Percentiles rank a stretch among this genome's conserved stretches.
These are phyloP conservation scores for Onygena corvina DNA, from an alignment of 2,329 filamentous ascomycete species.

Conservation along the genomic window DNA sequence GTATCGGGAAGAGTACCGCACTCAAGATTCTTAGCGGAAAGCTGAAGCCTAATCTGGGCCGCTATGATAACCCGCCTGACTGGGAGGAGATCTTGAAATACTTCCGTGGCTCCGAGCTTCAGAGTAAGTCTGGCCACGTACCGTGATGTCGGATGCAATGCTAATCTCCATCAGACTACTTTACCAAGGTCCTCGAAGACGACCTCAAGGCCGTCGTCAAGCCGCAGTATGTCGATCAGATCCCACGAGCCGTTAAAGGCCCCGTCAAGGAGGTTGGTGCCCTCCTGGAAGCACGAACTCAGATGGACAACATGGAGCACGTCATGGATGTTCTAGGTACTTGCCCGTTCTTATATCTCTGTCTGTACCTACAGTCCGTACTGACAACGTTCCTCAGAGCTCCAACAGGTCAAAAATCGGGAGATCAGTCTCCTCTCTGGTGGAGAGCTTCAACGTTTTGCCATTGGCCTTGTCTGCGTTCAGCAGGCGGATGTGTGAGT, in stretches of 20 bases:
- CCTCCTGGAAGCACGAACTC: slow-evolving; percentile 62
- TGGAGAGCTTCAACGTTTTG: slow-evolving; percentile 96
- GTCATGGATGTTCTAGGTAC: slow-evolving; percentile 65
- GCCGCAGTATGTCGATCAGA: slow-evolving; percentile 98
- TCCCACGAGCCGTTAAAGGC: slow-evolving; percentile 80
- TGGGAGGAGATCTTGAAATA: slow-evolving; percentile 99
- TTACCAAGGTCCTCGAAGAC: slow-evolving; percentile 95
- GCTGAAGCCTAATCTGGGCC: slow-evolving; percentile 92
- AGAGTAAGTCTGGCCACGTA: slow-evolving; percentile 52
- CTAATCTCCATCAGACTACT: slow-evolving; percentile 57
- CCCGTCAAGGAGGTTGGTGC: slow-evolving; percentile 65
- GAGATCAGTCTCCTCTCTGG: slow-evolving; percentile 84
- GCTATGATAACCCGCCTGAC: slow-evolving; percentile 91
- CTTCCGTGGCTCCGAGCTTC: slow-evolving; percentile 92
- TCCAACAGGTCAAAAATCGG: slow-evolving; percentile 81
- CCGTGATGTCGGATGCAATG: slow-evolving; percentile 17
- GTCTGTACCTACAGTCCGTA: neutral
- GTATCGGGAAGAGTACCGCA: slow-evolving; percentile 99
- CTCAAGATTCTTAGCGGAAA: slow-evolving; percentile 98
- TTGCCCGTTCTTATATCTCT: neutral
- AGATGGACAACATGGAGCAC: slow-evolving; percentile 68
- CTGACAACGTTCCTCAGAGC: slow-evolving; percentile 44
- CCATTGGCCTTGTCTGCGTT: slow-evolving; percentile 89
- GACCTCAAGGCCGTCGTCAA: slow-evolving; percentile 96
- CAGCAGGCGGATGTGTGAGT: slow-evolving; percentile 80